Evolutionary conservation across 2,329 filamentous ascomycete species (phyloP).

Genomic region (Pochonia chlamydosporia): DNA sequence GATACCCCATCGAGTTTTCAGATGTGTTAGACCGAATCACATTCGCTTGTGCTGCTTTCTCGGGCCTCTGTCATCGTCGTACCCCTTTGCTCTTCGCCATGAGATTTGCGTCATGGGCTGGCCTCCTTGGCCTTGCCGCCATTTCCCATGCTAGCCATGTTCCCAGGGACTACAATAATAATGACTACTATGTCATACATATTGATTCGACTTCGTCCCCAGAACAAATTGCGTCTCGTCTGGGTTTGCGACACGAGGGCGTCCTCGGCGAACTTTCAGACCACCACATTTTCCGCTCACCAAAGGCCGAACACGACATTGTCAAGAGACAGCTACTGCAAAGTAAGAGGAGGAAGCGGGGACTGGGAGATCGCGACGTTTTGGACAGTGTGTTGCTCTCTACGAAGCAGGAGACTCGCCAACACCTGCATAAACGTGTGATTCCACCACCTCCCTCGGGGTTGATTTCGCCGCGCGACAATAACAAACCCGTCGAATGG

Average conservation of each 20-base stretch:
- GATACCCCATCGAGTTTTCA: background rate
- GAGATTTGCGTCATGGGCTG: constrained; percentile 47
- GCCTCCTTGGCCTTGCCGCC: constrained; percentile 46
- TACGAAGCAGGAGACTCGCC: constrained; percentile 61
- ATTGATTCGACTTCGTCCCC: constrained; percentile 63
- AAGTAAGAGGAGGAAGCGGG: constrained; percentile 57
- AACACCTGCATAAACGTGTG: constrained; percentile 47
- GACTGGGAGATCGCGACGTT: constrained; percentile 44
- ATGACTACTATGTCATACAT: constrained; percentile 93
- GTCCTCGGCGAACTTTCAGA: constrained; percentile 69
- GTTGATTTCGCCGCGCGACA: constrained; percentile 13
- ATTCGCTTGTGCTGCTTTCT: background rate
- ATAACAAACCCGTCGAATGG: constrained; percentile 19
- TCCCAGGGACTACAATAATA: constrained; percentile 66
- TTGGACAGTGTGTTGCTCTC: constrained; percentile 72
- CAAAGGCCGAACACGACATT: constrained; percentile 54
- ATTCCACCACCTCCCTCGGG: constrained; percentile 34
- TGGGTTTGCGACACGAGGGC: constrained; percentile 78
- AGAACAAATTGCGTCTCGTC: constrained; percentile 59
- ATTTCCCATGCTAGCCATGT: constrained; percentile 43
- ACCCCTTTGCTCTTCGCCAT: constrained; percentile 25
- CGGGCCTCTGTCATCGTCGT: background rate
- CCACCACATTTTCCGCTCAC: constrained; percentile 82
- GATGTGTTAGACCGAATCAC: constrained; percentile 2
- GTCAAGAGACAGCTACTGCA: constrained; percentile 48